phyloP scores from a whole-genome alignment of 257 asterid genomes.

The Galeopsis tetrahit region DNA sequence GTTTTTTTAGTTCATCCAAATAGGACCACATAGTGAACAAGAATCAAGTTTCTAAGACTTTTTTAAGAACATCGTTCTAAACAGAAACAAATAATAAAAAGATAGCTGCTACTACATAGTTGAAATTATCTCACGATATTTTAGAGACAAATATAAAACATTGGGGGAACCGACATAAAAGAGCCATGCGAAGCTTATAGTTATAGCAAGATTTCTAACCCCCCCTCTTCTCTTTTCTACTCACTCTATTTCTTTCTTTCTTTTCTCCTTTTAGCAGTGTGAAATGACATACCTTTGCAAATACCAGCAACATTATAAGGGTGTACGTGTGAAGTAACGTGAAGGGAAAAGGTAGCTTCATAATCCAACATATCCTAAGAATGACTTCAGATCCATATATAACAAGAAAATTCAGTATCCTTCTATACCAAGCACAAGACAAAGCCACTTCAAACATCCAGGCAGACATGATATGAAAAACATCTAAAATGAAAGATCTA shows the following conservation, averaged over 20 bases:
- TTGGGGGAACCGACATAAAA: neutral
- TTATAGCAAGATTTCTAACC: neutral
- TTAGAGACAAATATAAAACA: conserved; percentile 14
- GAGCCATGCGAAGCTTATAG: conserved; percentile 12
- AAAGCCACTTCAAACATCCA: conserved; percentile 10
- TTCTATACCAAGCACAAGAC: conserved; percentile 14
- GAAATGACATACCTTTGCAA: neutral
- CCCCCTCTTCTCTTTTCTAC: conserved; percentile 4
- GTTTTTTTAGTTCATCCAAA: conserved; percentile 16
- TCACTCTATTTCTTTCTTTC: neutral
- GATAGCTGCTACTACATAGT: conserved; percentile 3
- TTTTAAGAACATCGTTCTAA: conserved; percentile 5
- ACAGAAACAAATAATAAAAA: conserved; percentile 3
- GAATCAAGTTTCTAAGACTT: conserved; percentile 18
- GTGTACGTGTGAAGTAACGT: conserved; percentile 17
- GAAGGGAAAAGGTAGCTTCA: conserved; percentile 17
- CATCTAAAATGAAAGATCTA: conserved; percentile 13
- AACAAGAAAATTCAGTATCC: conserved; percentile 13
- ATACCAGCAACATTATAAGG: conserved; percentile 15
- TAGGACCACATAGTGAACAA: conserved; percentile 23
- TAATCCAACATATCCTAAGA: conserved; percentile 6
- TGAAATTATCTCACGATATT: neutral
- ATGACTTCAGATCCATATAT: conserved; percentile 9
- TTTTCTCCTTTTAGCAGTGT: neutral
- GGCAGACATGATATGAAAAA: conserved; percentile 14